Evolutionary conservation across 768 basidiomycete species (phyloP).

Genomic region (Hypholoma fasciculare): DNA sequence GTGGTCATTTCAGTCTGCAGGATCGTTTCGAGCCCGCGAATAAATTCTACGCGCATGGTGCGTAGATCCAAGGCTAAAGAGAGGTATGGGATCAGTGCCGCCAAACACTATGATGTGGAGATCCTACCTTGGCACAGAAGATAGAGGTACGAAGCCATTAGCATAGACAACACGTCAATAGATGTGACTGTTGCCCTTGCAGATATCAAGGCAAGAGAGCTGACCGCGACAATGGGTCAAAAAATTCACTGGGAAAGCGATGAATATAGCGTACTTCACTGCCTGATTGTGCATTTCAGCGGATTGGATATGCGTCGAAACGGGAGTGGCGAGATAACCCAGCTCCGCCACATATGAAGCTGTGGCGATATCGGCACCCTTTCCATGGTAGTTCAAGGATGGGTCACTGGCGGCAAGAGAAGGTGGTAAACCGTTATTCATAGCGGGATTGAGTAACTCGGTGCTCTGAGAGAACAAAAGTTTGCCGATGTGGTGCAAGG

Average conservation of each 20-base stretch:
- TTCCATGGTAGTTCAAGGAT: constrained; percentile 74
- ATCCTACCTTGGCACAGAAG: constrained; percentile 60
- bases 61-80: constrained; percentile 74
- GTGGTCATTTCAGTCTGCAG: constrained; percentile 48
- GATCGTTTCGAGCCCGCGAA: constrained; percentile 42
- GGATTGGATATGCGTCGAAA: constrained; percentile 78
- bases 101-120: neutral
- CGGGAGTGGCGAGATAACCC: constrained; percentile 75
- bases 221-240: constrained; percentile 16
- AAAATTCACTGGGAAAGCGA: too few species aligned
- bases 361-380: constrained; percentile 80
- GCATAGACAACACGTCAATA: constrained; percentile 67
- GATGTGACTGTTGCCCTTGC: constrained; percentile 72
- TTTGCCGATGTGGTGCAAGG: constrained; percentile 69
- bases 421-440: constrained; percentile 80
- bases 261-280: constrained; percentile 57
- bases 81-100: constrained; percentile 2
- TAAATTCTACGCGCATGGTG: constrained; percentile 66
- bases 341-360: constrained; percentile 81
- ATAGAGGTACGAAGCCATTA: constrained; percentile 73
- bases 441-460: constrained; percentile 76
- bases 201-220: constrained; percentile 68
- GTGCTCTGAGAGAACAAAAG: constrained; percentile 70
- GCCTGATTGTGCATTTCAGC: constrained; percentile 89
- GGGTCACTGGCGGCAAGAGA: constrained; percentile 74